Evolutionary conservation across 2,329 filamentous ascomycete genomes (phyloP), one percentile per base, ranked within the genome.

Genomic region (Seiridium unicorne): DNA sequence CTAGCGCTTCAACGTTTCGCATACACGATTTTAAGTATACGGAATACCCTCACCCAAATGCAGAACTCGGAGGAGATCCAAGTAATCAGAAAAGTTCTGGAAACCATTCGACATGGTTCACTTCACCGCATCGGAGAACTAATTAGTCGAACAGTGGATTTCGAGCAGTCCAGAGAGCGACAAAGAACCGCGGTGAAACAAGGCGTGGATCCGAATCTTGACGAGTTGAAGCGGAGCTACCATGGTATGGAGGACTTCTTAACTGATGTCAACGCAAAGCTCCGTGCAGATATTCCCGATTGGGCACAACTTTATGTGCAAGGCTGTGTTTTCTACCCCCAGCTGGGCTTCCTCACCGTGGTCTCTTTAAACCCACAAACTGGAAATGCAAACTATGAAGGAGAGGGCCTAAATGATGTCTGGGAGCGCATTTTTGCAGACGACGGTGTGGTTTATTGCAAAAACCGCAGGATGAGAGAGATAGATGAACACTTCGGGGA

Each of bases 261-360:
- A 11, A 87, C 85, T 2, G 75, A 86, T 57, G 85, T 92, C 2
- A 87, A 88, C 4, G 78, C 81, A 18, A 82, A 85, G n/a, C 79
- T 97, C 60, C 84, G 84, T 0, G 73, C 75, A 11, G 80, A 81
- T 1, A 78, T 95, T 26, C 89, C 93, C 1, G 79, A 83, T 61
- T 82, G 82, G 80, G 80, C 81, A 18, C 72, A 73, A 34, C 71
- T 75, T 36, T 80, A 84, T 61, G 75, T 89, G 11, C 79, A 82
- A 40, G 93, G 93, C 58, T 96, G 96, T 63, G 89, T 95, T 18
- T 97, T 95, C 72, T 90, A 96, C 63, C 94, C 93, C 0, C 93
- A 97, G 68, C 85, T 97, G 44, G 95, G 95, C 0, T 99, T 97
- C 70, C 83, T 97, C 44, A 90, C 93, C 2, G 87, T 89, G 0